phyloP scores from a whole-genome alignment of 2,329 filamentous ascomycete genomes.

The Dactylellina sp. region DNA sequence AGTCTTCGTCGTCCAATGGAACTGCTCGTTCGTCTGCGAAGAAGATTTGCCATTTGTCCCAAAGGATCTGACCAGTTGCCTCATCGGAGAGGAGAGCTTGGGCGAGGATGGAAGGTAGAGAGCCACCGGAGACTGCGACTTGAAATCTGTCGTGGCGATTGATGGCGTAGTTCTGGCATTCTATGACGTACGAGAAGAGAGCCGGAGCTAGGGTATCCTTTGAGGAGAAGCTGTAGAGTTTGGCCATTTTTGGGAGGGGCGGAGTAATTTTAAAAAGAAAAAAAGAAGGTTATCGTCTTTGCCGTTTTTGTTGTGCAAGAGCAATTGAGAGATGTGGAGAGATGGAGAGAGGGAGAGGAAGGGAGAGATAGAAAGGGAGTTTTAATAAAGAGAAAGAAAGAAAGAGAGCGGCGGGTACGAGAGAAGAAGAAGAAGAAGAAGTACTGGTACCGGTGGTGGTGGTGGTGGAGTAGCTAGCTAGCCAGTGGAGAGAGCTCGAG shows the following conservation, averaged over 20 bases:
- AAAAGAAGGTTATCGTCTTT: slow-evolving; percentile 22
- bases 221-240: slow-evolving; percentile 81
- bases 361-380: not conserved
- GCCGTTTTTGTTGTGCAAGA: slow-evolving; percentile 5
- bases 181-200: slow-evolving; percentile 84
- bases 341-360: not conserved
- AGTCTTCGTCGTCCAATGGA: slow-evolving; percentile 89
- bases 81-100: slow-evolving; percentile 77
- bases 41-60: slow-evolving; percentile 95
- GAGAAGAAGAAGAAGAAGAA: not conserved
- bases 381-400: too few relatives aligned
- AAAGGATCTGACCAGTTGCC: slow-evolving; percentile 70
- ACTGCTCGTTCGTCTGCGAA: slow-evolving; percentile 98
- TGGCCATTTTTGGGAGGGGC: slow-evolving; percentile 62
- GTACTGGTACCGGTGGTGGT: not conserved
- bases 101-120: slow-evolving; percentile 86
- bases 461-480: not conserved
- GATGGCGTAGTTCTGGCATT: slow-evolving; percentile 82
- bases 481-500: not conserved
- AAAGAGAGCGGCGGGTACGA: not conserved
- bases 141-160: slow-evolving; percentile 86
- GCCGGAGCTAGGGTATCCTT: slow-evolving; percentile 77
- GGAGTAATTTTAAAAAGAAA: slow-evolving; percentile 12
- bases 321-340: slow-evolving; percentile 7
- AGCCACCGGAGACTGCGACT: slow-evolving; percentile 91